Percentiles rank a stretch among this genome's conserved stretches.
Evolutionary conservation across 2,329 filamentous ascomycete species (phyloP).

Genomic region (Alternaria sp.): DNA sequence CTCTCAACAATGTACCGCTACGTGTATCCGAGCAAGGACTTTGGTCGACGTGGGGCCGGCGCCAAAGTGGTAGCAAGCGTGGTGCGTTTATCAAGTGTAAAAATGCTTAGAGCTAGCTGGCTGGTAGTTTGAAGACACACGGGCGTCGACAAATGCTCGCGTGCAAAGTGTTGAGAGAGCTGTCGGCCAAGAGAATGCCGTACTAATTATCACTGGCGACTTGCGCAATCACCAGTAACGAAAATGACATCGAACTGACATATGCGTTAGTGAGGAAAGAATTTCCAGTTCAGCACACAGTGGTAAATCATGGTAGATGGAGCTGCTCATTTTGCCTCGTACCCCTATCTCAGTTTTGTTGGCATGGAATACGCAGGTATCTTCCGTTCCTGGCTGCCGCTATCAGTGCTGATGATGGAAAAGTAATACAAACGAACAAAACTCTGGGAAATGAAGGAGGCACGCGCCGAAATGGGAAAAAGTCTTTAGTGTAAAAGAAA

Average conservation of each 20-base stretch:
- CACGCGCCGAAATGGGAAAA: constrained; percentile 10
- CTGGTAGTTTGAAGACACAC: constrained; percentile 6
- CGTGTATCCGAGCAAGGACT: constrained; percentile 1
- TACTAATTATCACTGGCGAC: background rate
- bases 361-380: constrained; percentile 1
- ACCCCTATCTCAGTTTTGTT: constrained; percentile 3
- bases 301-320: background rate
- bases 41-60: constrained; percentile 12
- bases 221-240: background rate
- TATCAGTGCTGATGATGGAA: constrained; percentile 1
- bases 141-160: constrained; percentile 9
- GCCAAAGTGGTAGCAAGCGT: constrained; percentile 6
- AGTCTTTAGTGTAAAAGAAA: constrained; percentile 6
- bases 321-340: background rate
- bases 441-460: background rate
- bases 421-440: constrained; percentile 4
- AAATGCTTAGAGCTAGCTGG: constrained; percentile 4
- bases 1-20: constrained; percentile 1
- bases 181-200: background rate
- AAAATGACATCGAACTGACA: background rate
- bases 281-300: background rate
- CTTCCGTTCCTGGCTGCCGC: constrained; percentile 5
- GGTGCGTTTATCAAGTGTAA: constrained; percentile 4
- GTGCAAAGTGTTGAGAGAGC: constrained; percentile 11
- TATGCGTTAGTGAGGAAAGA: background rate